Conservation (phyloP, 306 rosid genomes). For the Dryas alaskensis region DNA sequence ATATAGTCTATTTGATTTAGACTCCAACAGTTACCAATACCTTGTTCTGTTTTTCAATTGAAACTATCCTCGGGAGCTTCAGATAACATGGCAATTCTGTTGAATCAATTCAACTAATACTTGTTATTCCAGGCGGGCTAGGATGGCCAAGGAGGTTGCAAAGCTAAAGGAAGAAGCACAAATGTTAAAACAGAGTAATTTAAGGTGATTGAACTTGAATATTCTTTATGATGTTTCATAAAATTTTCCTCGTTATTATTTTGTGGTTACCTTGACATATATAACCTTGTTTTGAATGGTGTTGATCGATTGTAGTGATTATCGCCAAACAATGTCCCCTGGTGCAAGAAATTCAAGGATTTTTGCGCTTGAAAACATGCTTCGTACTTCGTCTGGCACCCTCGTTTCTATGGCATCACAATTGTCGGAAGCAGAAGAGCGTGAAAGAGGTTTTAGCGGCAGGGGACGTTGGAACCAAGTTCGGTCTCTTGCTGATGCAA, state of each 20-base stretch:
- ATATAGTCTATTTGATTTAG: too few species aligned
- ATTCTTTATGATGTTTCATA: neutral
- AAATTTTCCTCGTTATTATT: neutral
- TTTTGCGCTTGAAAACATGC: conserved; percentile 90
- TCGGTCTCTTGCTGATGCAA: conserved; percentile 87
- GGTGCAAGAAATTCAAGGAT: conserved; percentile 93
- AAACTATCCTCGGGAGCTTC: too few species aligned
- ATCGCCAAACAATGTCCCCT: conserved; percentile 67
- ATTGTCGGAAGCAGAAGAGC: conserved; percentile 93
- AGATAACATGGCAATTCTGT: neutral
- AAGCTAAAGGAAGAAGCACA: conserved; percentile 47
- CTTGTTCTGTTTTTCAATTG: too few species aligned
- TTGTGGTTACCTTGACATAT: conserved; percentile 23
- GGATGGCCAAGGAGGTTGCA: conserved; percentile 54
- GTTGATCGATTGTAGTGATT: conserved; percentile 37
- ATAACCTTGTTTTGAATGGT: conserved; percentile 4
- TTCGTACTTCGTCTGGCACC: conserved; percentile 71
- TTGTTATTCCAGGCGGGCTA: conserved; percentile 46
- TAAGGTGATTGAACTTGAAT: conserved; percentile 29
- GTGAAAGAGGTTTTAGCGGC: conserved; percentile 79
- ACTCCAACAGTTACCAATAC: too few species aligned
- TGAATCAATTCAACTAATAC: conserved; percentile 9
- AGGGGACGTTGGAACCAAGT: conserved; percentile 96
- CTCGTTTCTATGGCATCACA: conserved; percentile 93
- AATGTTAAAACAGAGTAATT: conserved; percentile 22